Evolutionary conservation across 2,329 filamentous ascomycete species (phyloP).

Genomic region (Cercospora janseana): DNA sequence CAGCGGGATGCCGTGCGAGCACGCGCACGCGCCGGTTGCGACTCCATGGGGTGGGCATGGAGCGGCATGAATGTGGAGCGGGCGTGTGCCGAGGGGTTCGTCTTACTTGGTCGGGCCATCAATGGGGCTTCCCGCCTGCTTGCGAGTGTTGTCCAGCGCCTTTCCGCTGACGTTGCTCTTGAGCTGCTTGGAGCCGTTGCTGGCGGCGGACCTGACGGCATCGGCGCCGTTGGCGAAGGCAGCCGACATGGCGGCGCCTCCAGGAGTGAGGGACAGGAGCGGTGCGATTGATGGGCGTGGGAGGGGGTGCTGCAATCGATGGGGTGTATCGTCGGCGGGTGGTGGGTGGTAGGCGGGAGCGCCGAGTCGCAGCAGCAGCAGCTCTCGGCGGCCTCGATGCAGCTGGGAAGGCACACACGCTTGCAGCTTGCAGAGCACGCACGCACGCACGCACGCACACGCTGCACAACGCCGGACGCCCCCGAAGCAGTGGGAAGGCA

Average conservation of each 20-base stretch:
- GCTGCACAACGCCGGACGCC: conserved; percentile 7
- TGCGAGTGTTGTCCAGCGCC: conserved; percentile 53
- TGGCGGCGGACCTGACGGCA: conserved; percentile 21
- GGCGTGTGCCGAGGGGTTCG: conserved; percentile 18
- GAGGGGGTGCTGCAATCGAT: conserved; percentile 3
- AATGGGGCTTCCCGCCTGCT: conserved; percentile 56
- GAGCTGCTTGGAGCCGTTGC: conserved; percentile 39
- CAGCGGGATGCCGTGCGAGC: conserved; percentile 10
- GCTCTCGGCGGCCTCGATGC: not conserved
- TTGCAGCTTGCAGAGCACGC: not conserved
- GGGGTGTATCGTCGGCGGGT: conserved; percentile 8
- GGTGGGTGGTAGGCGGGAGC: conserved; percentile 3
- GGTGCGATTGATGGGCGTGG: conserved; percentile 14
- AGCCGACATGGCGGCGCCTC: conserved; percentile 31
- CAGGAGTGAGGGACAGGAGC: conserved; percentile 18
- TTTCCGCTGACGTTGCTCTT: conserved; percentile 54
- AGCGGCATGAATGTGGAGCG: not conserved
- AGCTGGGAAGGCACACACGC: not conserved
- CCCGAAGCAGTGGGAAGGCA: not conserved
- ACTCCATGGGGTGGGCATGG: not conserved
- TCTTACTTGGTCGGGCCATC: conserved; percentile 57
- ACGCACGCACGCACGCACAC: not conserved
- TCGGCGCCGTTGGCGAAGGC: conserved; percentile 34
- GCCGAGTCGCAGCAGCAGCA: conserved; percentile 2
- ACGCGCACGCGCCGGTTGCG: conserved; percentile 9